Evolutionary conservation across 2,329 filamentous ascomycete species (phyloP).

Genomic region (Pseudogymnoascus sp.): DNA sequence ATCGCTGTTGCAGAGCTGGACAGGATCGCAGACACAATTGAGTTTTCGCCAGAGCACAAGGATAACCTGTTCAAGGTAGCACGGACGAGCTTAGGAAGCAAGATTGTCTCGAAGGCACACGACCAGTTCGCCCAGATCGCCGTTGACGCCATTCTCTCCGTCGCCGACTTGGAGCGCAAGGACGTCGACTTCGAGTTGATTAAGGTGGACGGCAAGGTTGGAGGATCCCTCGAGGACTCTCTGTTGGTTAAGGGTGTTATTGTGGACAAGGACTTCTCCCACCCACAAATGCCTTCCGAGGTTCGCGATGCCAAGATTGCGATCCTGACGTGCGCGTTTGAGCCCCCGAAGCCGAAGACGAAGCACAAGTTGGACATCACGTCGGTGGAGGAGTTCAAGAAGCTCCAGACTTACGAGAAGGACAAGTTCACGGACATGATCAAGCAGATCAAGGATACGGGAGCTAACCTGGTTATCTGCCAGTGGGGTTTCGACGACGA

Average conservation of each 20-base stretch:
- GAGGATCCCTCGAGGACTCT: slow-evolving; percentile 86
- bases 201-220: slow-evolving; percentile 98
- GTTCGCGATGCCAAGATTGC: slow-evolving; percentile 94
- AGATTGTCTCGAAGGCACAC: slow-evolving; percentile 98
- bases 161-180: slow-evolving; percentile 90
- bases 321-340: slow-evolving; percentile 95
- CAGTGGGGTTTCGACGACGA: slow-evolving; percentile 99
- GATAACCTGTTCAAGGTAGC: slow-evolving; percentile 89
- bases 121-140: slow-evolving; percentile 97
- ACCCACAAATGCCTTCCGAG: slow-evolving; percentile 97
- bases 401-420: slow-evolving; percentile 89
- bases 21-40: slow-evolving; percentile 82
- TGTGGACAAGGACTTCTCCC: slow-evolving; percentile 98
- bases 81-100: slow-evolving; percentile 91
- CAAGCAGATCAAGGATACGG: slow-evolving; percentile 92
- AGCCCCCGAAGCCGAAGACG: slow-evolving; percentile 98
- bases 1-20: slow-evolving; percentile 91
- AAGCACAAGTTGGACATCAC: slow-evolving; percentile 99
- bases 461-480: slow-evolving; percentile 95
- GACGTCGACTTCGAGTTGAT: slow-evolving; percentile 99
- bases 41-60: slow-evolving; percentile 74
- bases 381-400: slow-evolving; percentile 95
- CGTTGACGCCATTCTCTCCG: slow-evolving; percentile 91
- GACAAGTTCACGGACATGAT: slow-evolving; percentile 99
- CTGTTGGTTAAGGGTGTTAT: slow-evolving; percentile 96